Conservation (phyloP, 306 rosid genomes). For the Dryas alaskensis region DNA sequence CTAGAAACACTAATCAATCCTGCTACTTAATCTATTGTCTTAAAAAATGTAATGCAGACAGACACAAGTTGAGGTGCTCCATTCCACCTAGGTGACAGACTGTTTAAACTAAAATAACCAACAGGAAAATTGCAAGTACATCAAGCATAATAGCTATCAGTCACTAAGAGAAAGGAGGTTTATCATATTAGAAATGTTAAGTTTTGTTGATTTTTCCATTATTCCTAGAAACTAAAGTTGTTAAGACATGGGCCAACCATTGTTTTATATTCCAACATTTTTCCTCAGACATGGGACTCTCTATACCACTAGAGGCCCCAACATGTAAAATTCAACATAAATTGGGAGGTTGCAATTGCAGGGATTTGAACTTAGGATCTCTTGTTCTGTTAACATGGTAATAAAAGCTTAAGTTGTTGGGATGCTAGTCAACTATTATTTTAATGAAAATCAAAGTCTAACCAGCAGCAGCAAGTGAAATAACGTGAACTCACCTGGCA, state of each 20-base stretch:
- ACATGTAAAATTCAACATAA: not conserved
- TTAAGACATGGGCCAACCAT: not conserved
- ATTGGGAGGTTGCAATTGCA: not conserved
- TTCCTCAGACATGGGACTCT: not conserved
- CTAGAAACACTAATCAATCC: not conserved
- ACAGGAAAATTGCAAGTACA: not conserved
- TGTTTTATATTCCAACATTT: not conserved
- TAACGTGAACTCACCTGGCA: slow-evolving; percentile 59
- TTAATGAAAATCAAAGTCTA: not conserved
- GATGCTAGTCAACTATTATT: not conserved
- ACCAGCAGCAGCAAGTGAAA: slow-evolving; percentile 11
- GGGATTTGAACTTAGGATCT: not conserved
- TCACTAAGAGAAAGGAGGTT: not conserved
- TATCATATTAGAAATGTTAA: not conserved
- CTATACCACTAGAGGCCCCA: not conserved
- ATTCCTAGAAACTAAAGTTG: not conserved
- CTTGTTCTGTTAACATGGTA: not conserved
- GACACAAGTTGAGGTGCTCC: not conserved
- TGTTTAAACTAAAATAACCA: not conserved
- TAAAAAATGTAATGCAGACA: not conserved
- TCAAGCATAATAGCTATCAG: slow-evolving; percentile 4
- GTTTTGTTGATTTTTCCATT: not conserved
- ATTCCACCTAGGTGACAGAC: not conserved
- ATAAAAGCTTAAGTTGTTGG: not conserved
- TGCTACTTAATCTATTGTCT: not conserved